phyloP scores from a whole-genome alignment of 768 basidiomycete species.

The Lyophyllum semitale region DNA sequence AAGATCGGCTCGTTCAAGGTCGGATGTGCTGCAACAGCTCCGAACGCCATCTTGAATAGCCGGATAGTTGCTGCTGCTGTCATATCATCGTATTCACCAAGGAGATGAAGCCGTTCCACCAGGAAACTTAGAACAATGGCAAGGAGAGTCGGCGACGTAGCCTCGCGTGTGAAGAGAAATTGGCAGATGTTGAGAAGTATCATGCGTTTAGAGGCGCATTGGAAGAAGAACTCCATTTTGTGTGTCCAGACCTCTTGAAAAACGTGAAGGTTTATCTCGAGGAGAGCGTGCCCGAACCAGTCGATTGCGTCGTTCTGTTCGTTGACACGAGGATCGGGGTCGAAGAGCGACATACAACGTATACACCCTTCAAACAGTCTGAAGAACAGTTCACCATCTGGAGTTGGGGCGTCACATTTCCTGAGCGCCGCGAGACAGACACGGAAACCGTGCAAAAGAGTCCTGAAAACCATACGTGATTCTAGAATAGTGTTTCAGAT shows the following conservation, averaged over 20 bases:
- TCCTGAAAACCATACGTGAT: conserved; percentile 82
- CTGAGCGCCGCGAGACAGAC: conserved; percentile 75
- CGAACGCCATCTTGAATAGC: conserved; percentile 94
- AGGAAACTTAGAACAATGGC: conserved; percentile 89
- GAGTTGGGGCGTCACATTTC: conserved; percentile 74
- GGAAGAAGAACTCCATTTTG: conserved; percentile 90
- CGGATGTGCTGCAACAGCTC: conserved; percentile 77
- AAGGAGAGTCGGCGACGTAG: conserved; percentile 77
- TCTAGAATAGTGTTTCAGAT: conserved; percentile 49
- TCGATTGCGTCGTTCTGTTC: conserved; percentile 79
- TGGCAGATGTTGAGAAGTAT: conserved; percentile 85
- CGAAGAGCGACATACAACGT: conserved; percentile 83
- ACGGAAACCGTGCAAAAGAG: conserved; percentile 86
- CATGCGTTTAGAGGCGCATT: conserved; percentile 73
- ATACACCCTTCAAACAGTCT: conserved; percentile 86
- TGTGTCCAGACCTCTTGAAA: conserved; percentile 97
- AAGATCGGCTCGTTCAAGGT: conserved; percentile 85
- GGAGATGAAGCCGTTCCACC: conserved; percentile 73
- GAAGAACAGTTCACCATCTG: conserved; percentile 86
- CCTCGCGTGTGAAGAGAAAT: conserved; percentile 75
- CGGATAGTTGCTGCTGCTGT: conserved; percentile 84
- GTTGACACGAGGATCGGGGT: conserved; percentile 64
- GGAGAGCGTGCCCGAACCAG: conserved; percentile 73
- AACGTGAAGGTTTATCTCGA: conserved; percentile 86
- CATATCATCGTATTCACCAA: conserved; percentile 85